Conservation (phyloP, 306 rosid genomes). For the Gillenia trifoliata region DNA sequence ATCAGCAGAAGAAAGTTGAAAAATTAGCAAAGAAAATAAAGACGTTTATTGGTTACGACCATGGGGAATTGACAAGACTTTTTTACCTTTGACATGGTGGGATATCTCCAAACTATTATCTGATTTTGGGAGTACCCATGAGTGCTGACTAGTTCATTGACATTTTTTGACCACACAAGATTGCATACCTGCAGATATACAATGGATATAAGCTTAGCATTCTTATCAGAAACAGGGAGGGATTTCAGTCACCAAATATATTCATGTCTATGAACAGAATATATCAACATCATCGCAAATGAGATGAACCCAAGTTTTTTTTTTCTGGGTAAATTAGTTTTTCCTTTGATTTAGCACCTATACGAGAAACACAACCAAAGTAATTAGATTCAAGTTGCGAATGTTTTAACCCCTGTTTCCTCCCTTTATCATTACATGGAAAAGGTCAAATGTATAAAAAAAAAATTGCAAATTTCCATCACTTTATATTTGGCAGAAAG, state of each 20-base stretch:
- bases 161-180: conserved; percentile 98
- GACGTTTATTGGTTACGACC: neutral
- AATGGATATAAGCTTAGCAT: conserved; percentile 14
- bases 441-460: neutral
- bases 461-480: neutral
- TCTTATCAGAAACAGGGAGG: neutral
- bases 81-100: conserved; percentile 90
- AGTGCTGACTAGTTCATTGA: conserved; percentile 95
- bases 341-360: neutral
- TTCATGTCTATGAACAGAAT: neutral
- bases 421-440: neutral
- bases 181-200: conserved; percentile 76
- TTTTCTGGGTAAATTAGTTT: neutral
- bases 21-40: neutral
- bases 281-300: neutral
- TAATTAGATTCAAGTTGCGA: neutral
- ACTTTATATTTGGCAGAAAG: neutral
- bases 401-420: neutral
- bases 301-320: neutral
- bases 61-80: neutral
- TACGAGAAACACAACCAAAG: neutral
- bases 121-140: conserved; percentile 99
- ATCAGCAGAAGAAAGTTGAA: conserved; percentile 17
- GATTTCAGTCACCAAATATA: neutral
- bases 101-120: conserved; percentile 97